These are phyloP conservation scores for Ganoderma boninense DNA, from an alignment of 1,284 basidiomycete species.

Conservation along the genomic window DNA sequence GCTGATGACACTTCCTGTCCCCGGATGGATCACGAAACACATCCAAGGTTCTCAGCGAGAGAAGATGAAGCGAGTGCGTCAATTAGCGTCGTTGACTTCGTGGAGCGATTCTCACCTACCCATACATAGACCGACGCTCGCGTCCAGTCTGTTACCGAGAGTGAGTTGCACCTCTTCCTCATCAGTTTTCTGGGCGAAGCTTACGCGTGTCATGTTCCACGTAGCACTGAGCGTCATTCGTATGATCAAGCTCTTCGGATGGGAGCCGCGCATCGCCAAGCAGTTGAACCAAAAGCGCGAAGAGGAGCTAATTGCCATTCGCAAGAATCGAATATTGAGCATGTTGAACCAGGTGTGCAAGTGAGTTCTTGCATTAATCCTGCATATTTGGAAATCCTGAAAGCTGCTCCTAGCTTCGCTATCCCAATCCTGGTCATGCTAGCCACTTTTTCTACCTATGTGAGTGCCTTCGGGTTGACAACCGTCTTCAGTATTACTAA, in stretches of 20 bases:
- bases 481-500: too few species aligned
- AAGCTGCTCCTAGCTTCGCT: slow-evolving; percentile 51
- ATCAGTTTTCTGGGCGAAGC: not conserved
- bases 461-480: slow-evolving; percentile 28
- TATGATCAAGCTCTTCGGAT: slow-evolving; percentile 47
- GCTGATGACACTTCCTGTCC: slow-evolving; percentile 59
- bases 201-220: slow-evolving; percentile 15
- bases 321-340: slow-evolving; percentile 38
- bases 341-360: slow-evolving; percentile 23
- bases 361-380: slow-evolving; percentile 4
- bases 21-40: slow-evolving; percentile 45
- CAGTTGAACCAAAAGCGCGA: slow-evolving; percentile 58
- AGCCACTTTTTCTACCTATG: slow-evolving; percentile 69
- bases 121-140: slow-evolving; percentile 53
- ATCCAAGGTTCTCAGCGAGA: slow-evolving; percentile 42
- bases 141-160: slow-evolving; percentile 59
- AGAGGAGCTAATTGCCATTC: slow-evolving; percentile 59
- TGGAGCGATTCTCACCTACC: slow-evolving; percentile 35
- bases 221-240: slow-evolving; percentile 50
- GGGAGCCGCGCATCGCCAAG: slow-evolving; percentile 57
- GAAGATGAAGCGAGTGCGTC: slow-evolving; percentile 44
- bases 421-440: slow-evolving; percentile 75
- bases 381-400: not conserved
- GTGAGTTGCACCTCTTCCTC: slow-evolving; percentile 35
- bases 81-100: not conserved